Base-by-base conservation (phyloP, 2,329 filamentous ascomycete genomes). In the Epichloe sylvatica region DNA sequence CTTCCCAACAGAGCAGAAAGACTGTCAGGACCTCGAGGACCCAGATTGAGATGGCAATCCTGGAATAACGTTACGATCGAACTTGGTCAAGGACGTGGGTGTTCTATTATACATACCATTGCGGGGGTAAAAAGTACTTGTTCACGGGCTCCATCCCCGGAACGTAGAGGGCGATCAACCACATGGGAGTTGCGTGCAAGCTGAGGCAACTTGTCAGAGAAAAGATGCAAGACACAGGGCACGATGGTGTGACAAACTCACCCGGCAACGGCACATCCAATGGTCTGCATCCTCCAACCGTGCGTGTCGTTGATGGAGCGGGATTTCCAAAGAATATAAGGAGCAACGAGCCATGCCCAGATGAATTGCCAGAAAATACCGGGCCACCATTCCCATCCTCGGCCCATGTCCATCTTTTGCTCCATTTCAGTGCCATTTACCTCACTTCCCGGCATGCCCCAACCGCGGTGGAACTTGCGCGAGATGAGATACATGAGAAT, bases 331-430 rank as follows among this genome's bases (percentile, higher is more conserved):
- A 84, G 44, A 21, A 52, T 17, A n/a, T 36, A 50, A 4, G 51
- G 51, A 11, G 51, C 51, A 2, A 77, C 73, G 23, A 78, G 58
- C 72, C 76, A 81, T 5, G 76, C 70, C 78, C 77, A 83, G 51
- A 76, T 61, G 42, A 79, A 68, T 55, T 81, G 79, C 78, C 78
- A 83, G 23, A 79, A 63, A 37, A 78, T 70, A 0, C 74, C 76
- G 2, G 77, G 76, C 65, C 77, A 74, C 81, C 81, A 86, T 66
- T 85, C 82, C 70, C 74, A 81, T 2, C 82, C 81, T 17, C 67
- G 59, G 45, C 63, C 62, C 56, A 72, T 70, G 13, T 67, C 60
- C 17, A 69, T 64, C 35, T 68, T 65, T 38, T 71, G 66, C 41
- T 77, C 71, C 50, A 72, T 70, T 9, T 74, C 69, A 11, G 51